A percentile compares a stretch with the other conserved stretches of the same genome.
Conservation (phyloP, 441 rosid species). For the Dalechampia spathulata region DNA sequence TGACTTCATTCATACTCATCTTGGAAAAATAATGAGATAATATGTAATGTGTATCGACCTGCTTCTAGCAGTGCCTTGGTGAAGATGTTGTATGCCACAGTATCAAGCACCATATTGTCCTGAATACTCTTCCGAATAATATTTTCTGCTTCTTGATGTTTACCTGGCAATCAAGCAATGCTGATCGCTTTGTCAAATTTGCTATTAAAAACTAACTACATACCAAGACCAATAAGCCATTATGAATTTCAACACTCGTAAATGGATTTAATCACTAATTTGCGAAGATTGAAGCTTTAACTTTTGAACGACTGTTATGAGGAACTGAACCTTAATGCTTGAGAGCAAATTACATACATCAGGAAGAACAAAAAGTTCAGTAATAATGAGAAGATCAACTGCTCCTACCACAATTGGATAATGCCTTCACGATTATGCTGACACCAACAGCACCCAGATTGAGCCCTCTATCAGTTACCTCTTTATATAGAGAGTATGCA, state of each 20-base stretch:
- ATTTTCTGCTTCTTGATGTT: constrained; percentile 56
- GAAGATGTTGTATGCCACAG: constrained; percentile 73
- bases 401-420: constrained; percentile 55
- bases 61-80: constrained; percentile 85
- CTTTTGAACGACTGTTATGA: not conserved
- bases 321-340: not conserved
- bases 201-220: constrained; percentile 4
- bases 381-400: not conserved
- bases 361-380: not conserved
- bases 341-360: not conserved
- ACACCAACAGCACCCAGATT: constrained; percentile 48
- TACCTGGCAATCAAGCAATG: constrained; percentile 39
- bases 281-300: not conserved
- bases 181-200: no score
- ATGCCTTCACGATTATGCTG: constrained; percentile 63
- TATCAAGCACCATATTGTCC: constrained; percentile 53
- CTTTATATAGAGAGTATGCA: constrained; percentile 52
- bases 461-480: constrained; percentile 35
- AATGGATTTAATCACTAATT: constrained; percentile 6
- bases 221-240: not conserved
- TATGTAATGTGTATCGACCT: constrained; percentile 36
- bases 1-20: constrained; percentile 10
- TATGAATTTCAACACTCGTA: no score
- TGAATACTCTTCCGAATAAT: constrained; percentile 36
- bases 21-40: constrained; percentile 8